Evolutionary conservation across 2,329 filamentous ascomycete species (phyloP).

Genomic region (Cladosporium colombiae): DNA sequence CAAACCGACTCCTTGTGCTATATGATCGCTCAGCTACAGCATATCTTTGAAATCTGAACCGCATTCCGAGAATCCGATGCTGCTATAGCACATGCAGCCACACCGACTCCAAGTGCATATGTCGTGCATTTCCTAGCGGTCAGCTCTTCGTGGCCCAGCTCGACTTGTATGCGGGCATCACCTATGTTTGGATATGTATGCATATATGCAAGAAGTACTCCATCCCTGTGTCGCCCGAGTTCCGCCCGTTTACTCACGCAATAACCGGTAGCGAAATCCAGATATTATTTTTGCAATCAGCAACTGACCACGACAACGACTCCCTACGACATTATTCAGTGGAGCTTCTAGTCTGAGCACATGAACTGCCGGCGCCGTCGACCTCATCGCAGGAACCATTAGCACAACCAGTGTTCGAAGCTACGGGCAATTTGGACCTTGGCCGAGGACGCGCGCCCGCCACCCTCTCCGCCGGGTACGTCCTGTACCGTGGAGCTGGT

Average conservation of each 20-base stretch:
- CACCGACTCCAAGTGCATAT: conserved; percentile 2
- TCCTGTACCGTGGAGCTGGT: conserved; percentile 14
- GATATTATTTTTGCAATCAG: neutral
- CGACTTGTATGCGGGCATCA: neutral
- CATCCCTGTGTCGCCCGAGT: neutral
- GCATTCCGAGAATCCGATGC: neutral
- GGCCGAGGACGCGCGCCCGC: neutral
- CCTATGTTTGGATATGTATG: neutral
- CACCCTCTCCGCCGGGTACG: conserved; percentile 14
- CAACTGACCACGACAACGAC: neutral
- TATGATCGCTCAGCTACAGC: conserved; percentile 11
- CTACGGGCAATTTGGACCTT: conserved; percentile 17
- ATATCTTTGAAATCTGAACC: neutral
- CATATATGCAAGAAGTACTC: neutral
- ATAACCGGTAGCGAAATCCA: neutral
- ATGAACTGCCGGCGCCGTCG: conserved; percentile 10
- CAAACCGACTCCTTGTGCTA: conserved; percentile 2
- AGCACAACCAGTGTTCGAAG: neutral
- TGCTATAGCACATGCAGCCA: conserved; percentile 11
- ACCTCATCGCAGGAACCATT: conserved; percentile 17
- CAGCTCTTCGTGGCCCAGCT: neutral
- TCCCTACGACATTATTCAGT: neutral
- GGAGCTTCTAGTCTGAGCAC: conserved; percentile 14
- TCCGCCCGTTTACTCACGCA: neutral
- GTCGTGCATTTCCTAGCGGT: neutral